phyloP scores from a whole-genome alignment of 192 early-diverging fungal species.

The Coemansia sp. region DNA sequence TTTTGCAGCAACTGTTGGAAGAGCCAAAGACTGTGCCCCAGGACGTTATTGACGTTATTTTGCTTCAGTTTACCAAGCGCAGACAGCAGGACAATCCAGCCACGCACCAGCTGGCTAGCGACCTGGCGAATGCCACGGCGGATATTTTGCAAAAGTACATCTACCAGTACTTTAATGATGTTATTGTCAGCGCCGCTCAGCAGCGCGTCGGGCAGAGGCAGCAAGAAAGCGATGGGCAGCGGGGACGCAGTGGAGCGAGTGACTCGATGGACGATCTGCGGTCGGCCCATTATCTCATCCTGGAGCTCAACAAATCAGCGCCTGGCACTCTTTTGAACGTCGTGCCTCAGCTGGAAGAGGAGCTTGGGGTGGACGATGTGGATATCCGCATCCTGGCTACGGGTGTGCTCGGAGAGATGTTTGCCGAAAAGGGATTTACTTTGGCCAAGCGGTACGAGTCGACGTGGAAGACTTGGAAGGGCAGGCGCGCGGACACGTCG shows the following conservation, averaged over 20 bases:
- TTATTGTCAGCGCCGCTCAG: conserved; percentile 63
- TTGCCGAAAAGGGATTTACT: conserved; percentile 69
- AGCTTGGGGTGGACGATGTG: conserved; percentile 74
- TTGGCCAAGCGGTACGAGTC: conserved; percentile 71
- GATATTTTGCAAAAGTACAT: conserved; percentile 89
- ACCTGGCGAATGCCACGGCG: conserved; percentile 69
- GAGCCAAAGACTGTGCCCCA: conserved; percentile 67
- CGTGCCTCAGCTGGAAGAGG: conserved; percentile 91
- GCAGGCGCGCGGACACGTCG: conserved; percentile 72
- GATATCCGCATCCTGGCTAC: conserved; percentile 75
- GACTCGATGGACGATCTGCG: conserved; percentile 54
- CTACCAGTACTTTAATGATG: conserved; percentile 89
- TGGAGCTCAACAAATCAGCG: conserved; percentile 72
- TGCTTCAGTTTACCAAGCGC: conserved; percentile 71
- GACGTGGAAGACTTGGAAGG: conserved; percentile 83
- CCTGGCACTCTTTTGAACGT: conserved; percentile 83
- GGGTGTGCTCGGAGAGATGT: conserved; percentile 82
- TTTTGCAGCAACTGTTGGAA: conserved; percentile 79
- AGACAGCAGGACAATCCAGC: conserved; percentile 65
- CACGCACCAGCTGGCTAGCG: conserved; percentile 74
- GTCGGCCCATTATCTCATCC: conserved; percentile 72
- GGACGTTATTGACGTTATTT: conserved; percentile 83
- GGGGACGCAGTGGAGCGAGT: conserved; percentile 47
- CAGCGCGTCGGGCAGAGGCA: conserved; percentile 22
- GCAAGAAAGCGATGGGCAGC: conserved; percentile 17